Evolutionary conservation across 2,329 filamentous ascomycete species (phyloP).

Genomic region (Dryadomyces quercus-mongolicae): DNA sequence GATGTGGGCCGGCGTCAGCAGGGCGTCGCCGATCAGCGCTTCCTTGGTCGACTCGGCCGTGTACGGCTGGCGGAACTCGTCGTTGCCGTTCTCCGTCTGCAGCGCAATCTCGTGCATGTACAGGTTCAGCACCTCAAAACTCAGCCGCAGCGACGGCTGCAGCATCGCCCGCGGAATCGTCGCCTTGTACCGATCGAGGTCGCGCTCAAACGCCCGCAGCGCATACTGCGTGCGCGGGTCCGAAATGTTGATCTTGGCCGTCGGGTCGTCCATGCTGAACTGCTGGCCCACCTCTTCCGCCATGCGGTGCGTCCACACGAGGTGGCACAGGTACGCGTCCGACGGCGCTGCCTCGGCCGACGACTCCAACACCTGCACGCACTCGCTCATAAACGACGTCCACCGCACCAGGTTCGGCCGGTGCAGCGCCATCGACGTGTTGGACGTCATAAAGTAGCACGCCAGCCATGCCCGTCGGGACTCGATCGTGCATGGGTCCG

Average conservation of each 20-base stretch:
- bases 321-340: conserved; percentile 45
- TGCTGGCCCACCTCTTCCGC: conserved; percentile 57
- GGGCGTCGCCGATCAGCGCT: conserved; percentile 25
- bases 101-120: conserved; percentile 69
- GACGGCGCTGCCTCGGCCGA: conserved; percentile 42
- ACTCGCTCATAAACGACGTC: conserved; percentile 49
- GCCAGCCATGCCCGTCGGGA: conserved; percentile 45
- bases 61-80: conserved; percentile 37
- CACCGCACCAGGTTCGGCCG: conserved; percentile 48
- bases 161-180: conserved; percentile 40
- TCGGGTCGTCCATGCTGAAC: conserved; percentile 55
- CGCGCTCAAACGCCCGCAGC: conserved; percentile 51
- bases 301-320: conserved; percentile 48
- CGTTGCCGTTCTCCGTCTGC: conserved; percentile 44
- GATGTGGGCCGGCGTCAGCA: conserved; percentile 46
- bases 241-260: conserved; percentile 38
- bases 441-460: conserved; percentile 46
- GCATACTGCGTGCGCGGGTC: conserved; percentile 54
- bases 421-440: conserved; percentile 49
- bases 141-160: conserved; percentile 46
- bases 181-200: conserved; percentile 47
- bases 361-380: conserved; percentile 40
- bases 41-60: conserved; percentile 32
- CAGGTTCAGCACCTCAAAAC: conserved; percentile 52
- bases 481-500: conserved; percentile 42